These are phyloP conservation scores for Gastrodia elata DNA, from an alignment of 106 monocot genomes.

Conservation along the genomic window DNA sequence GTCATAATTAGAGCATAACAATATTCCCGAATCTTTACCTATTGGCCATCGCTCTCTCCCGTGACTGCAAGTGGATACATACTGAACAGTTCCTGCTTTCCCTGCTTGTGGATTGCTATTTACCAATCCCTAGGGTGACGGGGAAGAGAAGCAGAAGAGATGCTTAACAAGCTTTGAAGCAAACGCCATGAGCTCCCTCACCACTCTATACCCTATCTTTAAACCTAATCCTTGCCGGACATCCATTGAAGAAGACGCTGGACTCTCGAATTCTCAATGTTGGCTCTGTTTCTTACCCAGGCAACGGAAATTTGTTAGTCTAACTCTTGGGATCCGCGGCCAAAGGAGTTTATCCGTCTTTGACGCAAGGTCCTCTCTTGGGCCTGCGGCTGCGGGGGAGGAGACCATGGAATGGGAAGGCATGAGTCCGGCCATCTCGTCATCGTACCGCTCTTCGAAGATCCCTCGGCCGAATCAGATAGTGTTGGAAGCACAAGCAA, in stretches of 20 bases:
- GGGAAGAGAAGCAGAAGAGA: background rate
- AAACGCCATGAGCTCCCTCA: constrained; percentile 25
- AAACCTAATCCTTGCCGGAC: constrained; percentile 9
- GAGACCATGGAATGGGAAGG: constrained; percentile 12
- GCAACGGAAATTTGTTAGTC: background rate
- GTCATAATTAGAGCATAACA: no score
- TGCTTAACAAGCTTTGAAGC: background rate
- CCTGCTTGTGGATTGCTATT: no score
- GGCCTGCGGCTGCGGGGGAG: constrained; percentile 17
- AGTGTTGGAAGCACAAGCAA: constrained; percentile 81
- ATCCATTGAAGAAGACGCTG: background rate
- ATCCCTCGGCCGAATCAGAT: constrained; percentile 61
- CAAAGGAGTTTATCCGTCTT: background rate
- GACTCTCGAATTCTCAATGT: constrained; percentile 4
- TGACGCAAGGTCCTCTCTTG: constrained; percentile 10
- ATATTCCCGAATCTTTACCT: no score
- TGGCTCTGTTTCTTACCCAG: constrained; percentile 2
- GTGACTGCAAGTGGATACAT: no score
- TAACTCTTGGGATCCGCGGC: background rate
- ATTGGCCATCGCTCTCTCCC: no score
- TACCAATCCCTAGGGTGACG: no score
- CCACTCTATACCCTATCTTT: constrained; percentile 13
- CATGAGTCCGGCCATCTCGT: constrained; percentile 55
- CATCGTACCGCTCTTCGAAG: constrained; percentile 44
- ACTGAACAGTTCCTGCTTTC: no score